phyloP scores from a whole-genome alignment of 192 early-diverging fungal genomes.

The Anaeromyces robustus region DNA sequence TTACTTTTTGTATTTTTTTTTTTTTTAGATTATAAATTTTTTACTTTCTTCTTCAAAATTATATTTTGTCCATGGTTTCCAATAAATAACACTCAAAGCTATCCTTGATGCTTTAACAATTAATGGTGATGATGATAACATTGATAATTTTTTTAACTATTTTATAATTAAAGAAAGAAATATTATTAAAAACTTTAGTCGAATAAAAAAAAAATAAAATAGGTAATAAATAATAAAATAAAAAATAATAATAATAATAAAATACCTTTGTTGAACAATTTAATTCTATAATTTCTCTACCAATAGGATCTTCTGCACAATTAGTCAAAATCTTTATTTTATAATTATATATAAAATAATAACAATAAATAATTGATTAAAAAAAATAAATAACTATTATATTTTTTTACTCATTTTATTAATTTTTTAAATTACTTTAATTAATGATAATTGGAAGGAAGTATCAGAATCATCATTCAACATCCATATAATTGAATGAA shows the following conservation, averaged over 20 bases:
- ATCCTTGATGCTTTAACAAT: not conserved
- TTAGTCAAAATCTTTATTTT: not conserved
- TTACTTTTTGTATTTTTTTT: too few species aligned
- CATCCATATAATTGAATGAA: not conserved
- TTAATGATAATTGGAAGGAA: not conserved
- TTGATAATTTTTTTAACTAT: not conserved
- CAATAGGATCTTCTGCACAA: not conserved
- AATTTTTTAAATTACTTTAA: not conserved
- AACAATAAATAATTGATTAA: too few species aligned
- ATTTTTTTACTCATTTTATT: too few species aligned
- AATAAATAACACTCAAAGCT: not conserved
- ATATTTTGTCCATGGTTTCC: not conserved
- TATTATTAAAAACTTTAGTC: too few species aligned
- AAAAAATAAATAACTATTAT: too few species aligned
- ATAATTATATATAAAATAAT: too few species aligned
- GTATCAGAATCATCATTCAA: not conserved
- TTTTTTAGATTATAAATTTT: not conserved
- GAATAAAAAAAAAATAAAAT: too few species aligned
- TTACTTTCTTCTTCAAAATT: not conserved
- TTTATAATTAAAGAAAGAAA: too few species aligned
- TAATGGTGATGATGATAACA: not conserved
- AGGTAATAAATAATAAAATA: too few species aligned
- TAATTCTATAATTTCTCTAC: not conserved
- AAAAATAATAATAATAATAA: not conserved
- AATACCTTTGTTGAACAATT: not conserved